Base-by-base conservation (phyloP, 2,329 filamentous ascomycete species). In the Colletotrichum endophyticum region DNA sequence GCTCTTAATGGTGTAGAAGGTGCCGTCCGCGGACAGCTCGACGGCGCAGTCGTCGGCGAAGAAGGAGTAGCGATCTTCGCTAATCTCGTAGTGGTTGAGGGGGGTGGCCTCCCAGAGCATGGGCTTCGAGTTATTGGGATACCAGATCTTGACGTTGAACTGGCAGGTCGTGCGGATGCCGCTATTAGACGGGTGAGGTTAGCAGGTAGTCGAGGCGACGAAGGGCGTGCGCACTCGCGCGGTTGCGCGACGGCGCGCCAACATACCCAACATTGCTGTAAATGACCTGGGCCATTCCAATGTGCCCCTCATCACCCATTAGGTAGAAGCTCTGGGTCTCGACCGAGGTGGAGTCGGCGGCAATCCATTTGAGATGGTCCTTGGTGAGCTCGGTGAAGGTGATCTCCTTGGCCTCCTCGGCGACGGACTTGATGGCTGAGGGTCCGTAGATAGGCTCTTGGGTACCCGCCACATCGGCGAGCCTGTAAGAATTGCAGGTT, bases 321-420 rank as follows among this genome's bases (percentile, higher is more conserved):
- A 98, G 87, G 88, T 99, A 99, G 88, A 98, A 99, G 78, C 91
- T 96, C 88, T 98, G 94, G 34, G 95, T 98, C 90, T 99, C 97
- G 80, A 99, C 97, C 82, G 91, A 94, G 78, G 97, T 99, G 82
- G 93, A 94, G 80, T 95, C 94, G 88, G 96, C 91, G 30, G 90
- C 92, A 81, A 89, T 87, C 97, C 97, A 99, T 88, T 93, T 94
- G 82, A 98, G 86, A 84, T 98, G 93, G 62, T 96, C 90, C 81
- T 93, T 94, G 79, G 89, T 92, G 81, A 96, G 86, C 84, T 97
- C 95, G 69, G 95, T 96, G 85, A 94, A 98, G 66, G 95, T 94
- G 30, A 91, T 94, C 76, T 91, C 91, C 84, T 94, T 91, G 78
- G 95, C 91, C 87, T 98, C 95, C 82, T 94, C 91, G 79, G 95